Conservation (phyloP, 495 filamentous ascomycete genomes). For the Terfezia boudieri region DNA sequence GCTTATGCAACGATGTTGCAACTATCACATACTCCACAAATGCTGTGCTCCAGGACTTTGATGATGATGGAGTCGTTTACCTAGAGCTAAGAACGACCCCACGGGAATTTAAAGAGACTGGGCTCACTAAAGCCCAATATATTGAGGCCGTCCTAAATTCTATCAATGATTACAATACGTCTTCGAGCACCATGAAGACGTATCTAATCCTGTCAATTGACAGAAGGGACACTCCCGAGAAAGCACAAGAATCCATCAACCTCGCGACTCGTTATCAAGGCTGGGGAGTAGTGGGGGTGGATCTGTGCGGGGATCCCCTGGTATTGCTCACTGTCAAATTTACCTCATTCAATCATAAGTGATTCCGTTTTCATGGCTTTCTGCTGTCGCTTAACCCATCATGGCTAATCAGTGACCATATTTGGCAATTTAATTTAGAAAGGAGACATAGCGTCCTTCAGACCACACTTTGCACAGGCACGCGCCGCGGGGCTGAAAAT, state of each 20-base stretch:
- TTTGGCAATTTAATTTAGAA: conserved; percentile 8
- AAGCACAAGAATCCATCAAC: conserved; percentile 38
- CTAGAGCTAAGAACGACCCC: conserved; percentile 69
- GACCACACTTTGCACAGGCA: conserved; percentile 33
- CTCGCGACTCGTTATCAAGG: conserved; percentile 34
- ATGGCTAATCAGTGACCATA: not conserved
- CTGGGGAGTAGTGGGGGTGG: conserved; percentile 48
- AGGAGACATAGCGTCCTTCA: conserved; percentile 35
- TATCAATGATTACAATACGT: conserved; percentile 28
- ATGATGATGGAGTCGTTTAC: conserved; percentile 50
- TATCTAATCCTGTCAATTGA: conserved; percentile 59
- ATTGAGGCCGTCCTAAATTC: conserved; percentile 37
- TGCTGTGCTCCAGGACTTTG: conserved; percentile 48
- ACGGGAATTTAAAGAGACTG: conserved; percentile 29
- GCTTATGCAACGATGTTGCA: conserved; percentile 35
- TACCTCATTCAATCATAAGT: not conserved
- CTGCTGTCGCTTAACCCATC: not conserved
- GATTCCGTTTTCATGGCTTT: not conserved
- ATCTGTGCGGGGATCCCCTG: conserved; percentile 59
- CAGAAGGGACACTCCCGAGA: conserved; percentile 30
- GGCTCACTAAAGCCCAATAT: conserved; percentile 39
- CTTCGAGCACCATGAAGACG: conserved; percentile 25
- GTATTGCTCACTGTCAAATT: conserved; percentile 1
- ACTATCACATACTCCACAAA: conserved; percentile 40
- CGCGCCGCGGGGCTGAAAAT: conserved; percentile 29